Evolutionary conservation across 306 rosid genomes (phyloP).

Genomic region (Phaseolus lunatus): DNA sequence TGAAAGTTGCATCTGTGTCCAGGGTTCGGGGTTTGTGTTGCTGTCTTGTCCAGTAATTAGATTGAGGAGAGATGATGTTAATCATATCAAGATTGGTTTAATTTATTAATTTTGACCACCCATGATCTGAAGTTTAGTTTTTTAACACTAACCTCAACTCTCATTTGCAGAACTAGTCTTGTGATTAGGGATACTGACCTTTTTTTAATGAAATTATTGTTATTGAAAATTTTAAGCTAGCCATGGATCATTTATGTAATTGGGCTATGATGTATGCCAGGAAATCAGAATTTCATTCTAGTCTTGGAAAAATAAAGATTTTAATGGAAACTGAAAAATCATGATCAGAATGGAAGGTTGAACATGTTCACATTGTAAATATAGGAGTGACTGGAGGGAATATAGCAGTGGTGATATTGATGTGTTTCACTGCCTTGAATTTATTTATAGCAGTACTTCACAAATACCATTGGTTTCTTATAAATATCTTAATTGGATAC

Average conservation of each 20-base stretch:
- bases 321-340: too few relatives aligned
- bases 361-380: neutral
- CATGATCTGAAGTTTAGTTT: neutral
- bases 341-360: too few relatives aligned
- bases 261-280: neutral
- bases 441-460: neutral
- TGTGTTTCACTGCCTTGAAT: neutral
- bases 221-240: neutral
- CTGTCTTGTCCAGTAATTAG: neutral
- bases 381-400: neutral
- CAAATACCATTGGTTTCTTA: neutral
- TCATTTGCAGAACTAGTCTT: neutral
- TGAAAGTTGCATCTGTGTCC: neutral
- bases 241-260: neutral
- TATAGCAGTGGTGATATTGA: neutral
- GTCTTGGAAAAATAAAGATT: too few relatives aligned
- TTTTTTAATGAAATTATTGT: neutral
- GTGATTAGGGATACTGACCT: neutral
- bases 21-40: neutral
- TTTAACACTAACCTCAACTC: neutral
- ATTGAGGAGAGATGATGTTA: neutral
- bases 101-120: neutral
- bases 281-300: neutral
- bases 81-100: neutral
- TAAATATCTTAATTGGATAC: neutral